A percentile compares a stretch with the other conserved stretches of the same genome.
Evolutionary conservation across 2,329 filamentous ascomycete species (phyloP).

Genomic region (Talaromyces sp.): DNA sequence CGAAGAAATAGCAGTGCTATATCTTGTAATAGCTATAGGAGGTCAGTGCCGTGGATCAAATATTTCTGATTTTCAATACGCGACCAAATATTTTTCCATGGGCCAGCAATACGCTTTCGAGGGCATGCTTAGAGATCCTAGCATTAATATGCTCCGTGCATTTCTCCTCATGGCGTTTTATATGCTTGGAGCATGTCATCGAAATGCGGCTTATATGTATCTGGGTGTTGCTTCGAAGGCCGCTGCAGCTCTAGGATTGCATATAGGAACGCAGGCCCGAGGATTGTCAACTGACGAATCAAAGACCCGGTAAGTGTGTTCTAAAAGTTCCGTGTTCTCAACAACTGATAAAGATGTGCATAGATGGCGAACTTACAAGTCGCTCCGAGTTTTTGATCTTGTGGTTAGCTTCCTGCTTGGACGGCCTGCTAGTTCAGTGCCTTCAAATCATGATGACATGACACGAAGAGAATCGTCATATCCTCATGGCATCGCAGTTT

Average conservation of each 20-base stretch:
- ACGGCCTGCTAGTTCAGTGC: slow-evolving; percentile 38
- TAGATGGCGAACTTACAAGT: slow-evolving; percentile 47
- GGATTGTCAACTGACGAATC: slow-evolving; percentile 4
- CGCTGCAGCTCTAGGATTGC: slow-evolving; percentile 56
- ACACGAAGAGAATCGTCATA: neutral
- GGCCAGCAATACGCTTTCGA: slow-evolving; percentile 50
- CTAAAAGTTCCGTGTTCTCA: neutral
- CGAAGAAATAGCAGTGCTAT: slow-evolving; percentile 24
- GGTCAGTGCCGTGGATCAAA: slow-evolving; percentile 45
- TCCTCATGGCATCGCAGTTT: slow-evolving; percentile 5
- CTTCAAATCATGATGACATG: slow-evolving; percentile 12
- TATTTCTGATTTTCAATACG: slow-evolving; percentile 28
- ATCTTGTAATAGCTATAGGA: slow-evolving; percentile 54
- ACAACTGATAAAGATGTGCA: neutral
- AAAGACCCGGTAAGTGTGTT: neutral
- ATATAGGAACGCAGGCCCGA: slow-evolving; percentile 33
- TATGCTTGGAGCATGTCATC: slow-evolving; percentile 56
- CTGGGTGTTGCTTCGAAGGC: slow-evolving; percentile 58
- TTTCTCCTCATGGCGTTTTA: slow-evolving; percentile 60
- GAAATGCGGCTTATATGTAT: slow-evolving; percentile 63
- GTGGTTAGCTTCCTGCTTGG: slow-evolving; percentile 50
- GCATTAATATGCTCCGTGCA: slow-evolving; percentile 50
- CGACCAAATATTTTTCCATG: slow-evolving; percentile 46
- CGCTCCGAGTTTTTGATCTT: slow-evolving; percentile 48
- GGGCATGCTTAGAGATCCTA: slow-evolving; percentile 54